These are phyloP conservation scores for Calonectria hawksworthii DNA, from an alignment of 2,329 filamentous ascomycete species.

Conservation along the genomic window DNA sequence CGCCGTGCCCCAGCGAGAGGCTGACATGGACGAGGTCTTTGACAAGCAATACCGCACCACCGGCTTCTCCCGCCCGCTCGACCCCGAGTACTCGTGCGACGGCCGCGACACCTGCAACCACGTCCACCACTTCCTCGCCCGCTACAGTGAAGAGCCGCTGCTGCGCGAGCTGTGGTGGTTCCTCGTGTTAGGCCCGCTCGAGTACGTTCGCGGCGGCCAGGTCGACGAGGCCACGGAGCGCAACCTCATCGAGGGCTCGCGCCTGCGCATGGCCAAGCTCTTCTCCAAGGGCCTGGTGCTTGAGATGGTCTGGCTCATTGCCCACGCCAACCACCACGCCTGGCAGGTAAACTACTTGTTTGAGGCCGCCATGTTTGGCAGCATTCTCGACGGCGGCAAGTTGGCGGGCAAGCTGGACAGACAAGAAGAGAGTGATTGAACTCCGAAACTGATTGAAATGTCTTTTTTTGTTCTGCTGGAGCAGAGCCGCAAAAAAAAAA, in stretches of 20 bases:
- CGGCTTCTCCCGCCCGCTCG: conserved; percentile 42
- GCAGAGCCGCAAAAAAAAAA: not conserved
- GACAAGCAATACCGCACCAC: conserved; percentile 46
- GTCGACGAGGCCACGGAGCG: conserved; percentile 29
- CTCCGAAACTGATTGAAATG: no score
- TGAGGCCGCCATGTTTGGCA: conserved; percentile 52
- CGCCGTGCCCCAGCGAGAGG: conserved; percentile 42
- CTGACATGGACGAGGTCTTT: conserved; percentile 49
- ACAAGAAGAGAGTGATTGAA: conserved; percentile 23
- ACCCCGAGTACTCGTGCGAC: conserved; percentile 31
- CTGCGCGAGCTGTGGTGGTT: conserved; percentile 38
- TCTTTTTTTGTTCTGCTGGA: not conserved
- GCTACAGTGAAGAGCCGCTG: conserved; percentile 27
- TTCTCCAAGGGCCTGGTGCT: conserved; percentile 37
- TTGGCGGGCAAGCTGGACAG: conserved; percentile 49
- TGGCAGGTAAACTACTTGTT: conserved; percentile 51
- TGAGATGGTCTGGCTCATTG: conserved; percentile 44
- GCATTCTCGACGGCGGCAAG: conserved; percentile 47
- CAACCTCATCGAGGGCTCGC: conserved; percentile 32
- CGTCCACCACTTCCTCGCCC: conserved; percentile 23
- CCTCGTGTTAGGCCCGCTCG: conserved; percentile 31
- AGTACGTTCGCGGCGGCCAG: conserved; percentile 34
- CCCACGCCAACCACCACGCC: conserved; percentile 42
- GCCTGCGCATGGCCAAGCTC: conserved; percentile 40
- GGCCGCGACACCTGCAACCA: conserved; percentile 37